Conservation (phyloP, 306 rosid genomes). For the Styphnolobium japonicum region DNA sequence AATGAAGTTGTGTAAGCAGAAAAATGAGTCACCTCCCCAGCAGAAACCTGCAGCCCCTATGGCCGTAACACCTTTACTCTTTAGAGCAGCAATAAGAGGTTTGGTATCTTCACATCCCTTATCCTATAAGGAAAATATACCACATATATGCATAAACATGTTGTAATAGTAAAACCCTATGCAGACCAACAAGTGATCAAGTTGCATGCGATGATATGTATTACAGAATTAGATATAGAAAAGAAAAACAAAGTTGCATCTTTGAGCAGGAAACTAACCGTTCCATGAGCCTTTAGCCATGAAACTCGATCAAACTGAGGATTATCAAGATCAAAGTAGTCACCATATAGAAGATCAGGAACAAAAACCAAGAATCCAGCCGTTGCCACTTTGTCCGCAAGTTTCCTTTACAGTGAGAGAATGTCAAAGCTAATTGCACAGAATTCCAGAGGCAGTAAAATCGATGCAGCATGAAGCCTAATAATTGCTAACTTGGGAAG, state of each 20-base stretch:
- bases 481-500: not conserved
- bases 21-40: constrained; percentile 54
- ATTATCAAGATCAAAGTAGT: constrained; percentile 27
- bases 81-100: constrained; percentile 48
- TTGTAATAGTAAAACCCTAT: not conserved
- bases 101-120: constrained; percentile 52
- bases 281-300: constrained; percentile 43
- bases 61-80: constrained; percentile 48
- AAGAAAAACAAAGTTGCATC: not conserved
- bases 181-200: not conserved
- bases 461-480: not conserved
- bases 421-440: not conserved
- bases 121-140: constrained; percentile 30
- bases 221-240: not conserved
- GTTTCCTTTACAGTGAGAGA: constrained; percentile 47
- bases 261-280: constrained; percentile 29
- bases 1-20: not conserved
- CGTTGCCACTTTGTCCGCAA: constrained; percentile 54
- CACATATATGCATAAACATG: not conserved
- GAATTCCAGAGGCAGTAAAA: not conserved
- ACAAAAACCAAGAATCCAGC: constrained; percentile 58
- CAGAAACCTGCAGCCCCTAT: constrained; percentile 66
- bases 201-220: not conserved
- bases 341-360: constrained; percentile 60
- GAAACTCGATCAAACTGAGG: constrained; percentile 25